phyloP scores from a whole-genome alignment of 352 stramenopile species.

The Globisporangium irregulare region DNA sequence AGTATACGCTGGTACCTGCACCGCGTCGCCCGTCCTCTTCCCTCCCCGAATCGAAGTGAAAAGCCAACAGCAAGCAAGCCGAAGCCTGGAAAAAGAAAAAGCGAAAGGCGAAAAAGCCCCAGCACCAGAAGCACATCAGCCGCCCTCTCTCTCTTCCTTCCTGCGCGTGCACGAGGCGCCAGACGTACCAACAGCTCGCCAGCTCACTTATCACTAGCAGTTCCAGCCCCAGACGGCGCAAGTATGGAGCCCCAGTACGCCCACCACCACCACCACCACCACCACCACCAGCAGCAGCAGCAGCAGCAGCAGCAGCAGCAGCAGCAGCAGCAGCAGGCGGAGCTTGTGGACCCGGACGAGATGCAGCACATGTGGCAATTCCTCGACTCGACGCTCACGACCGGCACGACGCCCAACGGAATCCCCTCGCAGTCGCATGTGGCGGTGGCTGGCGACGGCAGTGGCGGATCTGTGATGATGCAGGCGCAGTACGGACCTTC shows the following conservation, averaged over 20 bases:
- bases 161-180: neutral
- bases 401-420: slow-evolving; percentile 30
- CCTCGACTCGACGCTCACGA: slow-evolving; percentile 52
- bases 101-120: slow-evolving; percentile 2
- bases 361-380: slow-evolving; percentile 71
- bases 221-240: neutral
- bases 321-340: slow-evolving; percentile 5
- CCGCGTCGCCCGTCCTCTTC: neutral
- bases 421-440: slow-evolving; percentile 8
- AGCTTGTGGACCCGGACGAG: slow-evolving; percentile 28
- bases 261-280: neutral
- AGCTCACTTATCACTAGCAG: neutral
- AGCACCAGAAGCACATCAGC: neutral
- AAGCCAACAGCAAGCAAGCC: neutral
- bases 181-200: neutral
- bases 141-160: neutral
- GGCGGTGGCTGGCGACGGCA: neutral
- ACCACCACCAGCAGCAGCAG: neutral
- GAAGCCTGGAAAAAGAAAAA: neutral
- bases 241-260: slow-evolving; percentile 8
- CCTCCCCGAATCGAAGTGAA: slow-evolving; percentile 1
- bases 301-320: no score
- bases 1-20: neutral
- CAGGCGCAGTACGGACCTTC: slow-evolving; percentile 11
- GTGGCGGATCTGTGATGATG: slow-evolving; percentile 3